These are phyloP conservation scores for Murraya paniculata DNA, from an alignment of 345 rosid genomes.

Conservation along the genomic window DNA sequence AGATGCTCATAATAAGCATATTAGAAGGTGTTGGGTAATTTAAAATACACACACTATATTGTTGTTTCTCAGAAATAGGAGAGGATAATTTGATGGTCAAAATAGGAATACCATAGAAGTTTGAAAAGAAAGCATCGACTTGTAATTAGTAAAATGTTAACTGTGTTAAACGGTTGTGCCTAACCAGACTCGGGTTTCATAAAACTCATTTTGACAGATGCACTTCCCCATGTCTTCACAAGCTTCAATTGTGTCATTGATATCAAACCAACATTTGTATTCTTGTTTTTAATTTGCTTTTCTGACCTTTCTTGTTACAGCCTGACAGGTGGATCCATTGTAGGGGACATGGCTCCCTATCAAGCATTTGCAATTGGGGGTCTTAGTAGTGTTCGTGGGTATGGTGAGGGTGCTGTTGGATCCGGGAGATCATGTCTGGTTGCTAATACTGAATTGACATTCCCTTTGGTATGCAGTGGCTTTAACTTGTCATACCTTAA, in stretches of 20 bases:
- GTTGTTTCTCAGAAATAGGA: not conserved
- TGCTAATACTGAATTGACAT: constrained; percentile 72
- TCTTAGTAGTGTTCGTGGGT: constrained; percentile 80
- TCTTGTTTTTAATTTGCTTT: constrained; percentile 5
- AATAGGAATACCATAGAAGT: not conserved
- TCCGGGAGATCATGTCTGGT: constrained; percentile 90
- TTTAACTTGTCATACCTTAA: not conserved
- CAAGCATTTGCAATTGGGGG: constrained; percentile 98
- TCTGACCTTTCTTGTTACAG: constrained; percentile 47
- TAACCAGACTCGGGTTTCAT: not conserved
- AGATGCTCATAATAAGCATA: constrained; percentile 1
- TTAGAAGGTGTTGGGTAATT: not conserved
- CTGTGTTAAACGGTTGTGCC: not conserved
- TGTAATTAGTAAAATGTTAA: not conserved
- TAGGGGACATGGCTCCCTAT: constrained; percentile 99
- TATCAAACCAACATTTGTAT: constrained; percentile 1
- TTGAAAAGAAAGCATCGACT: not conserved
- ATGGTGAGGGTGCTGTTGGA: constrained; percentile 96
- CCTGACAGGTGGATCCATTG: constrained; percentile 94
- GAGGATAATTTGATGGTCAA: not conserved
- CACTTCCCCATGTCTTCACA: not conserved
- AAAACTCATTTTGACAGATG: not conserved
- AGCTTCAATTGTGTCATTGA: not conserved
- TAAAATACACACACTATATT: not conserved
- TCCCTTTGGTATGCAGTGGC: constrained; percentile 64